A percentile compares a stretch with the other conserved stretches of the same genome.
phyloP scores from a whole-genome alignment of 345 rosid species.

The Eucalyptus grandis region DNA sequence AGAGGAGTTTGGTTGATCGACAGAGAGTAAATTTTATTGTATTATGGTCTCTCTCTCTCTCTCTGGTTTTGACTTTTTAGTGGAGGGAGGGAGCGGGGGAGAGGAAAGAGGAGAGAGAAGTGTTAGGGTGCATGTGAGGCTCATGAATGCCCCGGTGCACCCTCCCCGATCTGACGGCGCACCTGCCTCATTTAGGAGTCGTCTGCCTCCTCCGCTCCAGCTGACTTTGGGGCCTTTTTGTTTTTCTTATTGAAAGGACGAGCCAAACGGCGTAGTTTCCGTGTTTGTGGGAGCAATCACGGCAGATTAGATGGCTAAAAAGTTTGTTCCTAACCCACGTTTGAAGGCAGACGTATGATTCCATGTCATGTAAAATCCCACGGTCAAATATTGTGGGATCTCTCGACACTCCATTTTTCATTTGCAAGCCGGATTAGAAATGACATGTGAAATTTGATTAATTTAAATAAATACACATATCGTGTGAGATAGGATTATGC shows the following conservation, averaged over 20 bases:
- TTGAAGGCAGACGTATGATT: accelerated
- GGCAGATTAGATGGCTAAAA: not conserved
- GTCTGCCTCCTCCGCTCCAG: not conserved
- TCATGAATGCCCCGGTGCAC: not conserved
- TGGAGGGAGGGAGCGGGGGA: not conserved
- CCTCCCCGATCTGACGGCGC: not conserved
- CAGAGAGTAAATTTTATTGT: not conserved
- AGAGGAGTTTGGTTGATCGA: not conserved
- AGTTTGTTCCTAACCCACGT: not conserved
- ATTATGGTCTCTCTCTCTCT: too few species aligned
- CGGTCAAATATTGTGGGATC: too few species aligned
- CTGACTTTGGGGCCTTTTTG: not conserved
- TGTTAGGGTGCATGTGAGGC: not conserved
- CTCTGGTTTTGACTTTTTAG: not conserved
- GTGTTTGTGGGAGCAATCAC: not conserved
- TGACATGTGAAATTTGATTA: accelerated
- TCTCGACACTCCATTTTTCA: accelerated
- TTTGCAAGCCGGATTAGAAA: accelerated
- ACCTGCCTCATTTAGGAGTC: not conserved
- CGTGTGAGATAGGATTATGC: accelerated
- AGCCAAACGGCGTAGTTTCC: not conserved
- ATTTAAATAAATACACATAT: accelerated
- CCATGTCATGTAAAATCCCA: too few species aligned
- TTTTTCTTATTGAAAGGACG: not conserved
- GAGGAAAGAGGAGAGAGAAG: not conserved